These are phyloP conservation scores for Diaporthe citrichinensis DNA, from an alignment of 2,329 filamentous ascomycete species.

Conservation along the genomic window DNA sequence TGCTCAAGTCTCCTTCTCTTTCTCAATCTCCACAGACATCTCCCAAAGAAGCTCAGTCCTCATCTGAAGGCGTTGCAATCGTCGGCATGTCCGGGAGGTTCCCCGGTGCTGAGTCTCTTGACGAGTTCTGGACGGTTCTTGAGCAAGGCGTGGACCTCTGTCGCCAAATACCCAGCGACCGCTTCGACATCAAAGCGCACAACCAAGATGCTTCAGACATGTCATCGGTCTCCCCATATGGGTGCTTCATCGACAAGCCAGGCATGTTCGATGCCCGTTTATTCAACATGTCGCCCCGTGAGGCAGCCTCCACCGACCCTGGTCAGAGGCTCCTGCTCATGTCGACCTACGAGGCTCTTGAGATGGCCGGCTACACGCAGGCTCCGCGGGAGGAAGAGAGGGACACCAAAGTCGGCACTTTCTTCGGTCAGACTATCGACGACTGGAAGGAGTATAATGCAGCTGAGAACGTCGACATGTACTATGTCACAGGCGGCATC, in stretches of 20 bases:
- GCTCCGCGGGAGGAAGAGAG: constrained; percentile 54
- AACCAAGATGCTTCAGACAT: constrained; percentile 39
- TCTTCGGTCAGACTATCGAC: constrained; percentile 75
- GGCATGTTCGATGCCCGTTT: constrained; percentile 40
- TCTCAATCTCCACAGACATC: not conserved
- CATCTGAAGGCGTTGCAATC: constrained; percentile 40
- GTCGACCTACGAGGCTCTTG: constrained; percentile 39
- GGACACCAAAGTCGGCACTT: constrained; percentile 64
- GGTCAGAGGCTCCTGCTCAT: constrained; percentile 34
- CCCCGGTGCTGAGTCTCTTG: constrained; percentile 8
- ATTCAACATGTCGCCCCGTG: constrained; percentile 41
- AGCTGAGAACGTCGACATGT: constrained; percentile 49
- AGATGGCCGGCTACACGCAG: constrained; percentile 62
- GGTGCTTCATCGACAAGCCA: constrained; percentile 30
- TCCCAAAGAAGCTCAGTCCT: not conserved
- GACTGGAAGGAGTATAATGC: constrained; percentile 71
- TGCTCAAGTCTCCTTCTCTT: not conserved
- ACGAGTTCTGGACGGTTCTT: constrained; percentile 31
- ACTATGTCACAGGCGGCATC: constrained; percentile 49
- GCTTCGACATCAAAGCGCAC: constrained; percentile 42
- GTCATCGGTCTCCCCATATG: constrained; percentile 56
- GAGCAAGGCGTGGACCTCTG: constrained; percentile 47
- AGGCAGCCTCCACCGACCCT: constrained; percentile 39
- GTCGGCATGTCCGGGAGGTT: constrained; percentile 28
- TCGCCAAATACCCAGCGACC: constrained; percentile 23